Conservation (phyloP, 192 early-diverging fungal genomes). For the Ramicandelaber brevisporus region DNA sequence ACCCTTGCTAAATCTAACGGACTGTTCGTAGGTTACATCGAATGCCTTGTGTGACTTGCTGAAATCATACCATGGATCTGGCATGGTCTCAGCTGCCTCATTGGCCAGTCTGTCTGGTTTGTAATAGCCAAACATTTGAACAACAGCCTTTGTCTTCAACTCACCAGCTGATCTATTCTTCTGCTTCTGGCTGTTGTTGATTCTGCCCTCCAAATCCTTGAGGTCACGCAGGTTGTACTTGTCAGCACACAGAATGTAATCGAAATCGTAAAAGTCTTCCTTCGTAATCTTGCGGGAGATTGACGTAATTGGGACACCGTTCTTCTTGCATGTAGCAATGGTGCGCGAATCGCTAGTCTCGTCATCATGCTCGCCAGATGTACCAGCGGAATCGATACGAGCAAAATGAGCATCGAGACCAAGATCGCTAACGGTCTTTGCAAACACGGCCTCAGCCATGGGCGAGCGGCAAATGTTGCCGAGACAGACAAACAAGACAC, state of each 20-base stretch:
- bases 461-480: constrained; percentile 79
- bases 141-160: no score
- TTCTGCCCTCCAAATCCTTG: constrained; percentile 13
- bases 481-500: constrained; percentile 29
- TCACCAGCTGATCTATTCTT: no score
- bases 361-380: constrained; percentile 52
- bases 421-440: constrained; percentile 29
- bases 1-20: constrained; percentile 13
- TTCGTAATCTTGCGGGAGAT: constrained; percentile 32
- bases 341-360: constrained; percentile 44
- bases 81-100: constrained; percentile 7
- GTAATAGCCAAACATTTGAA: constrained; percentile 15
- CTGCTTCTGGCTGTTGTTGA: constrained; percentile 8
- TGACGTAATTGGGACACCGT: constrained; percentile 55
- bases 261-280: constrained; percentile 41
- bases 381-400: constrained; percentile 70
- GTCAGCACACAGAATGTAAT: constrained; percentile 87
- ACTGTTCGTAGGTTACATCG: constrained; percentile 12
- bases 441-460: constrained; percentile 91
- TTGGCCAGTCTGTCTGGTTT: constrained; percentile 2
- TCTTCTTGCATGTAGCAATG: constrained; percentile 27
- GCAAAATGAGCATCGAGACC: constrained; percentile 26
- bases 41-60: constrained; percentile 11
- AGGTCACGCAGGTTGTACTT: constrained; percentile 41
- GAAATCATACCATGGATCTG: constrained; percentile 20